Percentiles rank a stretch among this genome's conserved stretches.
Evolutionary conservation across 371 early-diverging fungal genomes (phyloP).

Genomic region (Saksenaea vasiformis): DNA sequence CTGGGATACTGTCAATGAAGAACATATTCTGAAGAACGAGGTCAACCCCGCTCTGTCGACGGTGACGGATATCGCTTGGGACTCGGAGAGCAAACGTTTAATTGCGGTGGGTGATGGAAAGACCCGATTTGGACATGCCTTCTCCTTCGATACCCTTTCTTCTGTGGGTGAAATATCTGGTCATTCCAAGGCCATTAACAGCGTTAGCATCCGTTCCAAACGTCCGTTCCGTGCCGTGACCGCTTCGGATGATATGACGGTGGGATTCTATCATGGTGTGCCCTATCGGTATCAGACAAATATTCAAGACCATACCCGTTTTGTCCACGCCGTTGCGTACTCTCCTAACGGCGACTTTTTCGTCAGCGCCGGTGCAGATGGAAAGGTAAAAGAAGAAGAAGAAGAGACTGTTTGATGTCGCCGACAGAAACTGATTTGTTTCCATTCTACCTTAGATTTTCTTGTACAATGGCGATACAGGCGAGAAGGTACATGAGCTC

Average conservation of each 20-base stretch:
- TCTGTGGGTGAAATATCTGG: constrained; percentile 94
- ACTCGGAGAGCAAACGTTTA: constrained; percentile 90
- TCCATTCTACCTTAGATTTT: constrained; percentile 58
- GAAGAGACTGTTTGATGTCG: neutral
- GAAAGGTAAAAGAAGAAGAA: no score
- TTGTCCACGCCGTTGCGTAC: constrained; percentile 87
- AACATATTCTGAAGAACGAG: constrained; percentile 87
- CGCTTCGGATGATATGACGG: constrained; percentile 88
- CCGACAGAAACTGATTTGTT: neutral
- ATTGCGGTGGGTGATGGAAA: constrained; percentile 96
- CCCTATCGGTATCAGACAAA: constrained; percentile 84
- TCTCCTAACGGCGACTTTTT: constrained; percentile 86
- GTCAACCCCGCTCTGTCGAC: constrained; percentile 70
- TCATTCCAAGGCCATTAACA: constrained; percentile 86
- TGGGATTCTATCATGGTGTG: constrained; percentile 89
- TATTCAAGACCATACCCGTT: constrained; percentile 81
- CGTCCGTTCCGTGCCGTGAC: constrained; percentile 95
- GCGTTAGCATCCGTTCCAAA: constrained; percentile 78
- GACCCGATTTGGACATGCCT: constrained; percentile 88
- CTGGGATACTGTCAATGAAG: constrained; percentile 89
- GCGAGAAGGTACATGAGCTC: constrained; percentile 78
- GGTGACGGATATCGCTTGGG: constrained; percentile 94
- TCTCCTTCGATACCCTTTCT: constrained; percentile 85
- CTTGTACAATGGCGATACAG: constrained; percentile 91
- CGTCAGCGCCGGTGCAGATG: constrained; percentile 87